Evolutionary conservation across 768 basidiomycete genomes (phyloP).

Genomic region (Mycena belliarum): DNA sequence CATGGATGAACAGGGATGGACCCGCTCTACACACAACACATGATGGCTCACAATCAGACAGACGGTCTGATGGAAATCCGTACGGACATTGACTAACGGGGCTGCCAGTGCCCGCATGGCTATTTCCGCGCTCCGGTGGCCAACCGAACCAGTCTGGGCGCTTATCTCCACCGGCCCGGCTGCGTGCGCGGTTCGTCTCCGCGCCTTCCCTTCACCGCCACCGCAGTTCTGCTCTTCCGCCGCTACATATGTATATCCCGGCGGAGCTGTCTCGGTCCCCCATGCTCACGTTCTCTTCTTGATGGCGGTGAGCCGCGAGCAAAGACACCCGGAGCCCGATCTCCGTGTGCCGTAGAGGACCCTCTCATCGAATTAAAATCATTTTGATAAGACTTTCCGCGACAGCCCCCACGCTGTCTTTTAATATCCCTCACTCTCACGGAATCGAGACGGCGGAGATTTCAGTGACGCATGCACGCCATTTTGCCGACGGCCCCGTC

Average conservation of each 20-base stretch:
- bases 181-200: not conserved
- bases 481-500: slow-evolving; percentile 1
- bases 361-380: slow-evolving; percentile 10
- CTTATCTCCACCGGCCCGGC: not conserved
- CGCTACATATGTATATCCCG: not conserved
- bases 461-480: no score
- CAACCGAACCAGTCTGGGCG: not conserved
- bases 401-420: not conserved
- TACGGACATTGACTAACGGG: slow-evolving; percentile 16
- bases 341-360: slow-evolving; percentile 5
- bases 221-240: slow-evolving; percentile 9
- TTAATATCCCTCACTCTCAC: not conserved
- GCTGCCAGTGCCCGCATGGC: not conserved
- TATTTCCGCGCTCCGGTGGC: not conserved
- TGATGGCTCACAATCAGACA: slow-evolving; percentile 19
- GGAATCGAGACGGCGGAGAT: slow-evolving; percentile 7
- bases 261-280: no score
- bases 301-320: not conserved
- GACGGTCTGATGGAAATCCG: slow-evolving; percentile 18
- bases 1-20: not conserved
- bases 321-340: not conserved
- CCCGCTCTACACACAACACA: not conserved
- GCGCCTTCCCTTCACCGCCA: slow-evolving; percentile 3
- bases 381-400: slow-evolving; percentile 9
- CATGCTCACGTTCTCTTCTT: no score